Base-by-base conservation (phyloP, 2,329 filamentous ascomycete genomes). In the Nakataea oryzae region DNA sequence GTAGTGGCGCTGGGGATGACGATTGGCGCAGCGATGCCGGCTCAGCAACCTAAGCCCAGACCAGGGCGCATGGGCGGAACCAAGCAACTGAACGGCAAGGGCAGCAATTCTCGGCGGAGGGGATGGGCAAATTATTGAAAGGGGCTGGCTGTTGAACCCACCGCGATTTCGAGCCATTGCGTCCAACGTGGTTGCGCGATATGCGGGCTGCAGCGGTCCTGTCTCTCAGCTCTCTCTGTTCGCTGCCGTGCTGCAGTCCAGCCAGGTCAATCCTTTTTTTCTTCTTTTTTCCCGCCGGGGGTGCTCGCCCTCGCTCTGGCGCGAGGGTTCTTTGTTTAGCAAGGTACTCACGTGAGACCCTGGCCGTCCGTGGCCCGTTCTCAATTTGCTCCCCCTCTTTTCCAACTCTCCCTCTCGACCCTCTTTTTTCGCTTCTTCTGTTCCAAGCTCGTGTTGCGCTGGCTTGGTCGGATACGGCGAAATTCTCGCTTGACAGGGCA, bases 131-230 rank as follows among this genome's bases (percentile, higher is more conserved):
- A 50, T 50, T 50, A 50, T 50, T 50, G 41, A 50, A 50, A 50
- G 41, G 41, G 41, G 41, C 41, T 50, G 41, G 41, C 41, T 50
- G 21, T 56, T 27, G 54, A 58, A 58, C 56, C 29, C 56, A 58
- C 56, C 56, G 29, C 56, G 56, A 21, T 58, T 58, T 29, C 56
- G 56, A 58, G 56, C 56, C 56, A 58, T 58, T 58, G 56, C 26
- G 56, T 58, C 56, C 9, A 8, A 24, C 56, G 24, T 21, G 30
- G 21, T 32, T 58, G 56, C 24, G 12, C 54, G 54, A 24, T 56
- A 28, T 29, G 54, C 54, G 24, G 17, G 14, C 54, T 28, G 24
- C 28, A 29, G 24, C n/a, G 8, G 14, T 29, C 54, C 54, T 56
- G 54, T 58, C 56, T n/a, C 27, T 58, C 26, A 26, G 54, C 21